Evolutionary conservation across 208 protist species (phyloP).

Genomic region (Lotmaria passim): DNA sequence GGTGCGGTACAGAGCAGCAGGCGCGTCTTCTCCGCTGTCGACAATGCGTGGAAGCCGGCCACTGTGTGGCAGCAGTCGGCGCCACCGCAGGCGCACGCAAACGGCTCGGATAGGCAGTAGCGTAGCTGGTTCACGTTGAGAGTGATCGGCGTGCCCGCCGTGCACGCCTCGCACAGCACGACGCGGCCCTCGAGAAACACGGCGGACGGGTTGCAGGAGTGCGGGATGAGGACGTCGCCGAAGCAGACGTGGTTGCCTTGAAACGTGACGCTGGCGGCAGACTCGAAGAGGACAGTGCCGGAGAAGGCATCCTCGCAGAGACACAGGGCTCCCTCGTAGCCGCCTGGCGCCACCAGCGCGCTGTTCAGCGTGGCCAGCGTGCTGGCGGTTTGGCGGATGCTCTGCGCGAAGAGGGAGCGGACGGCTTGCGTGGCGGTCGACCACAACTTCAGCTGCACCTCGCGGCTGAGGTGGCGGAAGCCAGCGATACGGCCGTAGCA

Average conservation of each 20-base stretch:
- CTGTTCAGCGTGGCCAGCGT: slow-evolving; percentile 61
- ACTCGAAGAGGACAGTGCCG: slow-evolving; percentile 68
- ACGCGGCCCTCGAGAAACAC: slow-evolving; percentile 63
- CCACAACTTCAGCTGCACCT: slow-evolving; percentile 70
- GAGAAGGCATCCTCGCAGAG: slow-evolving; percentile 59
- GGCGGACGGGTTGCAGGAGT: slow-evolving; percentile 73
- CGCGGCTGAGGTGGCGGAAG: slow-evolving; percentile 61
- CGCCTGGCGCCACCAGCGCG: slow-evolving; percentile 45
- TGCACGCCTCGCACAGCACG: slow-evolving; percentile 50
- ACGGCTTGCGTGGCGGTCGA: slow-evolving; percentile 57
- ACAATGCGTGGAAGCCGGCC: slow-evolving; percentile 58
- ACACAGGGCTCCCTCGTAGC: slow-evolving; percentile 43
- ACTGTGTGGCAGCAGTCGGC: slow-evolving; percentile 46
- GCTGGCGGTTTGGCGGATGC: slow-evolving; percentile 44
- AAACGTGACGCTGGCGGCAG: slow-evolving; percentile 30
- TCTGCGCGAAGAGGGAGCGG: slow-evolving; percentile 63
- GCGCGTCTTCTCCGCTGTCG: slow-evolving; percentile 46
- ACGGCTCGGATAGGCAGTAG: slow-evolving; percentile 46
- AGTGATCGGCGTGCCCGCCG: slow-evolving; percentile 52
- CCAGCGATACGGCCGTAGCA: slow-evolving; percentile 75
- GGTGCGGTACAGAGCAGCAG: slow-evolving; percentile 61
- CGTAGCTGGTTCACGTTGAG: slow-evolving; percentile 82
- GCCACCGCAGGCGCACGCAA: slow-evolving; percentile 59
- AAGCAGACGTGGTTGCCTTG: slow-evolving; percentile 46
- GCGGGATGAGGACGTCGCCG: slow-evolving; percentile 62